Evolutionary conservation across 2,329 filamentous ascomycete genomes (phyloP).

Genomic region (Aspergillus hiratsukae): DNA sequence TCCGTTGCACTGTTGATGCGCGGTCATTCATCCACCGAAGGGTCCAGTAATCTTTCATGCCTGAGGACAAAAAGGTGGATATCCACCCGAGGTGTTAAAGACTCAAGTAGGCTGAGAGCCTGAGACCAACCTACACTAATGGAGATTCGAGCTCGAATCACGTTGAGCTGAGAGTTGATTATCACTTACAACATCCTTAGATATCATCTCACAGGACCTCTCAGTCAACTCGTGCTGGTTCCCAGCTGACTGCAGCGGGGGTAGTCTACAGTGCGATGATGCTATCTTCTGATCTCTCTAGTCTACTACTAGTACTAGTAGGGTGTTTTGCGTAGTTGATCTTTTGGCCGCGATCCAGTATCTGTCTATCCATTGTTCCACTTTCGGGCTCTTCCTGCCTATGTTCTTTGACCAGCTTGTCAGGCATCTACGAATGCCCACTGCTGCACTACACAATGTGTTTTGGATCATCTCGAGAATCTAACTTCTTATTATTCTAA

Average conservation of each 20-base stretch:
- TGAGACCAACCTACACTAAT: too few species aligned
- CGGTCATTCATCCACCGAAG: not conserved
- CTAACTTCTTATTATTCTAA: slow-evolving; percentile 9
- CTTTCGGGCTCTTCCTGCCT: not conserved
- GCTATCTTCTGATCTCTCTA: not conserved
- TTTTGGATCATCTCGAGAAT: not conserved
- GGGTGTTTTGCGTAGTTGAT: not conserved
- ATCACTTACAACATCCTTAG: too few species aligned
- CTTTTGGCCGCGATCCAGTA: not conserved
- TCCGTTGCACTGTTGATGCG: not conserved
- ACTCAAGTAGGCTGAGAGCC: not conserved
- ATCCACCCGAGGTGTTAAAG: not conserved
- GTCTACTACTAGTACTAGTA: not conserved
- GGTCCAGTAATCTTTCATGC: not conserved
- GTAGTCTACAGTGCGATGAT: not conserved
- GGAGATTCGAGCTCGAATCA: not conserved
- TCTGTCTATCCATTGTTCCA: not conserved
- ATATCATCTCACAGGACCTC: not conserved
- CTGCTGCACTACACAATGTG: not conserved
- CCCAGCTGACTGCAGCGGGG: slow-evolving; percentile 19
- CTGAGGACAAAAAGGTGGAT: not conserved
- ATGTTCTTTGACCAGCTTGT: not conserved
- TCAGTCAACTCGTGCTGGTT: slow-evolving; percentile 3
- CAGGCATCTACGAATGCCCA: not conserved
- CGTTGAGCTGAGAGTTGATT: too few species aligned